Evolutionary conservation across 1,284 basidiomycete genomes (phyloP), one percentile per base, ranked within the genome.

Genomic region (Austroboletus niveus): DNA sequence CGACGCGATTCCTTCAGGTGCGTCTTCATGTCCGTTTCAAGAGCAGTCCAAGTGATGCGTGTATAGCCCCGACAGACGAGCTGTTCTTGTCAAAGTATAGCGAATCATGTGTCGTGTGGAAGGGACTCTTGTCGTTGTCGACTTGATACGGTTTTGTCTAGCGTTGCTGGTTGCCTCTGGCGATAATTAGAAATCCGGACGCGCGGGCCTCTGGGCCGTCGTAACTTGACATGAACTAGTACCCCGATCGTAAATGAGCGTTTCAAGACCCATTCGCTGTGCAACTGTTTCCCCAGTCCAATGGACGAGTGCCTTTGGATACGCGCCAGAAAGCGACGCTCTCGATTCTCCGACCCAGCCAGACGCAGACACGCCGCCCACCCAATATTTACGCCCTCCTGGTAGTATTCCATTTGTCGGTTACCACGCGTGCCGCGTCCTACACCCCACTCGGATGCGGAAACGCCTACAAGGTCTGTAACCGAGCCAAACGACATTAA

Each of bases 61-160:
- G 17, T 17, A 17, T 17, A 17, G 17, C 17, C 17, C 17, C 72
- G 12, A 79, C 76, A 40, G 88, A 91, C 59, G 84, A 86, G 63
- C 57, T 81, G 9, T 90, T 90, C 69, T 66, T 91, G 60, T 70
- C 81, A 9, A 89, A 89, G 68, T 90, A 87, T 59, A 78, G 80
- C 3, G 86, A 89, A 62, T 78, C 85, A 9, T 77, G 76, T 47
- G 89, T 91, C 59, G 84, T 91, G 35, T 82, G 84, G 82, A 84
- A 81, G 54, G 87, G 87, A 3, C 58, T 90, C 34, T 65, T 89
- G 56, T 63, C 70, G 2, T 75, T 80, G 38, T 60, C 65, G 31
- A 50, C 40, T 29, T 70, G 55, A 63, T 41, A 39, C 2, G 6
- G 15, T n/a, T 30, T 17, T 17, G 27, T 29, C 5, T 29, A 29